These are phyloP conservation scores for Fusarium sambucinum DNA, from an alignment of 2,329 filamentous ascomycete species.

Conservation along the genomic window DNA sequence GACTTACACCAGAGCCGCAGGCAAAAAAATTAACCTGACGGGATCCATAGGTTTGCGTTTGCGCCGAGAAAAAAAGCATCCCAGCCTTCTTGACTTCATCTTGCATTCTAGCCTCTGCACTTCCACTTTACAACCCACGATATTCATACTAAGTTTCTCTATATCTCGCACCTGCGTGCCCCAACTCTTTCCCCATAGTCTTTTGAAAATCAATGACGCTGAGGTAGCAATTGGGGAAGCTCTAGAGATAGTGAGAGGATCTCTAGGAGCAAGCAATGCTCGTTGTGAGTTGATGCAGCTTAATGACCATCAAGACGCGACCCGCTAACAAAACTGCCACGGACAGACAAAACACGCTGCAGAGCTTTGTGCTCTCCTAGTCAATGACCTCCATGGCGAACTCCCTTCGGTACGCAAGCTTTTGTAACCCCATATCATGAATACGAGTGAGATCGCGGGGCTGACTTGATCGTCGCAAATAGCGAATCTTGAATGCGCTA, in stretches of 20 bases:
- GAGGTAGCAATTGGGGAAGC: conserved; percentile 77
- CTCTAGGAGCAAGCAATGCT: conserved; percentile 77
- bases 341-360: conserved; percentile 76
- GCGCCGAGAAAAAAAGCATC: conserved; percentile 40
- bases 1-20: conserved; percentile 45
- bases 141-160: not conserved
- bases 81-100: conserved; percentile 33
- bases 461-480: conserved; percentile 48
- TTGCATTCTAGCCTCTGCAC: conserved; percentile 9
- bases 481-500: conserved; percentile 89
- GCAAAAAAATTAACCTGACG: conserved; percentile 45
- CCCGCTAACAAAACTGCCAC: conserved; percentile 40
- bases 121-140: conserved; percentile 8
- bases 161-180: conserved; percentile 6
- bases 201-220: conserved; percentile 64
- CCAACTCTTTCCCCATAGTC: conserved; percentile 17
- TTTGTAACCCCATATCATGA: conserved; percentile 22
- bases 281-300: conserved; percentile 60
- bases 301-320: conserved; percentile 29
- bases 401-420: conserved; percentile 81
- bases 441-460: conserved; percentile 38
- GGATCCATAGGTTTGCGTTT: conserved; percentile 35
- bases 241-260: conserved; percentile 84
- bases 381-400: conserved; percentile 91
- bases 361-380: conserved; percentile 90